phyloP scores from a whole-genome alignment of 148 eudicot species.

The Amaranthus hypochondriacus region DNA sequence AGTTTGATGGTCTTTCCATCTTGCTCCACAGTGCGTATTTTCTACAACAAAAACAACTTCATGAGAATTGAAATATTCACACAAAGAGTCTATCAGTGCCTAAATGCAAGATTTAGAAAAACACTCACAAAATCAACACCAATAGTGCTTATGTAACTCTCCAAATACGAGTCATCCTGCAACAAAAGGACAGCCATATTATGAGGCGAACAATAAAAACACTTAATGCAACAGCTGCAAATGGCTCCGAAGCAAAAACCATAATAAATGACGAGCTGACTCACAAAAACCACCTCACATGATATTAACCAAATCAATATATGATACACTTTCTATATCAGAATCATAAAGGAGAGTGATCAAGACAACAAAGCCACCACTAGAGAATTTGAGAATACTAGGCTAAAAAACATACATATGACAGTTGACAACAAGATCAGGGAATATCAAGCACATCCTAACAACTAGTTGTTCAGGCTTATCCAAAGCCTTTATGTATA shows the following conservation, averaged over 20 bases:
- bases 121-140: constrained; percentile 54
- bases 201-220: neutral
- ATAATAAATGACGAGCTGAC: too few species aligned
- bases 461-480: too few species aligned
- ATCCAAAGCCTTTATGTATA: too few species aligned
- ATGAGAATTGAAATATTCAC: constrained; percentile 9
- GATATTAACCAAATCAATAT: too few species aligned
- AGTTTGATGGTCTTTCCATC: constrained; percentile 49
- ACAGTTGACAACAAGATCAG: too few species aligned
- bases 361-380: too few species aligned
- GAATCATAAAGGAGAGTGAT: too few species aligned
- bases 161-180: constrained; percentile 52
- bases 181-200: constrained; percentile 16
- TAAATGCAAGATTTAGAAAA: neutral
- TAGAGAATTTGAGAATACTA: too few species aligned
- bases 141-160: constrained; percentile 52
- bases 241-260: neutral
- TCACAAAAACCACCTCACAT: too few species aligned
- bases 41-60: constrained; percentile 25
- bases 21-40: constrained; percentile 55
- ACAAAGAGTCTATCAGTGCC: neutral
- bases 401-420: too few species aligned
- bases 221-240: neutral
- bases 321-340: too few species aligned
- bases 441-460: too few species aligned